Evolutionary conservation across 345 rosid species (phyloP).

Genomic region (Microcos paniculata): DNA sequence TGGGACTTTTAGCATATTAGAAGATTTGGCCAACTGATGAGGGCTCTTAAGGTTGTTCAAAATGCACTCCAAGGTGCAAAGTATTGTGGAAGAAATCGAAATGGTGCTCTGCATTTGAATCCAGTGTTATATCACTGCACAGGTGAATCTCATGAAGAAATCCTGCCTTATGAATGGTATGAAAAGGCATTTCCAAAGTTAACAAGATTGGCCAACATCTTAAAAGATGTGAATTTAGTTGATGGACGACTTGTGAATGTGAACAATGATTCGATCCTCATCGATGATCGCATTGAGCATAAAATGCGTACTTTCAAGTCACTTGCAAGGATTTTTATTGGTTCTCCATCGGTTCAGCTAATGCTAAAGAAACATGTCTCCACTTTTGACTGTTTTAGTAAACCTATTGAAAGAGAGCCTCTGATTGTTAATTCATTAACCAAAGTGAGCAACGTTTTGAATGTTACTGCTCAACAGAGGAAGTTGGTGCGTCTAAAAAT

Average conservation of each 20-base stretch:
- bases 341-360: conserved; percentile 57
- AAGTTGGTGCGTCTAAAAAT: conserved; percentile 54
- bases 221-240: conserved; percentile 46
- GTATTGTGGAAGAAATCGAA: conserved; percentile 5
- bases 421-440: conserved; percentile 57
- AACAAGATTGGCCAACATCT: conserved; percentile 38
- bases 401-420: conserved; percentile 51
- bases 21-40: not conserved
- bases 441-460: conserved; percentile 48
- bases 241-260: conserved; percentile 54
- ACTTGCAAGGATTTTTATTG: conserved; percentile 59
- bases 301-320: conserved; percentile 61
- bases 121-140: conserved; percentile 36
- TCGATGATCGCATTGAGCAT: conserved; percentile 34
- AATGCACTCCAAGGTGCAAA: conserved; percentile 11
- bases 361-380: conserved; percentile 30
- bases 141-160: conserved; percentile 28
- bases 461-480: conserved; percentile 69
- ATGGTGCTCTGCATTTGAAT: conserved; percentile 21
- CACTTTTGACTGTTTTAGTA: conserved; percentile 33
- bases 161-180: conserved; percentile 47
- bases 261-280: conserved; percentile 37
- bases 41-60: not conserved
- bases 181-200: conserved; percentile 45
- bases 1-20: not conserved